Conservation (phyloP, 768 basidiomycete genomes). For the Daedalea quercina region DNA sequence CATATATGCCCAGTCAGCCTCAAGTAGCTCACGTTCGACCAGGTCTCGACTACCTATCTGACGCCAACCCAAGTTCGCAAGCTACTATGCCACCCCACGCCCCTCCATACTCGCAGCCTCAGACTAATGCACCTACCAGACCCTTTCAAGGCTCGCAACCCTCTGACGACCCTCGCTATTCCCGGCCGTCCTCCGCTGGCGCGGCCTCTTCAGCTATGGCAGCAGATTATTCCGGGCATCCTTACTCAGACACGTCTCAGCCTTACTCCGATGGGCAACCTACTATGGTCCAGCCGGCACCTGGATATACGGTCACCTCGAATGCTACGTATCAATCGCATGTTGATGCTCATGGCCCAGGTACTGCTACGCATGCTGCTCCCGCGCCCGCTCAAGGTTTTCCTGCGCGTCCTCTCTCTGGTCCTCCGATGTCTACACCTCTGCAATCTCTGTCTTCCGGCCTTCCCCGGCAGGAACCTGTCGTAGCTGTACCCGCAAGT, state of each 20-base stretch:
- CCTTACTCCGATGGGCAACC: not conserved
- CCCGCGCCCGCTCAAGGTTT: no score
- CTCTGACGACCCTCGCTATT: not conserved
- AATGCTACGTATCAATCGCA: no score
- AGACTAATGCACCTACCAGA: not conserved
- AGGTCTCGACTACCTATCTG: not conserved
- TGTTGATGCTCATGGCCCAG: no score
- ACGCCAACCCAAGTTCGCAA: no score
- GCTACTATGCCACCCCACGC: not conserved
- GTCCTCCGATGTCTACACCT: no score
- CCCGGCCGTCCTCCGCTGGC: slow-evolving; percentile 7
- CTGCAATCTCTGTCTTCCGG: no score
- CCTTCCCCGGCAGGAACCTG: no score
- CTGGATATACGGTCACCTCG: no score
- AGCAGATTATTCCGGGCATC: slow-evolving; percentile 6
- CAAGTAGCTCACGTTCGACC: no score
- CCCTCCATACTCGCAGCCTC: not conserved
- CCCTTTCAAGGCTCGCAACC: not conserved
- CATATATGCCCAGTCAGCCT: not conserved
- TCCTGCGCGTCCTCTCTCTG: no score
- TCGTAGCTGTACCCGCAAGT: not conserved
- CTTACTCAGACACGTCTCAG: not conserved
- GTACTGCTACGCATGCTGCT: no score
- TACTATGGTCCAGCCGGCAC: not conserved
- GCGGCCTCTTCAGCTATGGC: slow-evolving; percentile 5